Evolutionary conservation across 768 basidiomycete genomes (phyloP).

Genomic region (Termitomyces sp.): DNA sequence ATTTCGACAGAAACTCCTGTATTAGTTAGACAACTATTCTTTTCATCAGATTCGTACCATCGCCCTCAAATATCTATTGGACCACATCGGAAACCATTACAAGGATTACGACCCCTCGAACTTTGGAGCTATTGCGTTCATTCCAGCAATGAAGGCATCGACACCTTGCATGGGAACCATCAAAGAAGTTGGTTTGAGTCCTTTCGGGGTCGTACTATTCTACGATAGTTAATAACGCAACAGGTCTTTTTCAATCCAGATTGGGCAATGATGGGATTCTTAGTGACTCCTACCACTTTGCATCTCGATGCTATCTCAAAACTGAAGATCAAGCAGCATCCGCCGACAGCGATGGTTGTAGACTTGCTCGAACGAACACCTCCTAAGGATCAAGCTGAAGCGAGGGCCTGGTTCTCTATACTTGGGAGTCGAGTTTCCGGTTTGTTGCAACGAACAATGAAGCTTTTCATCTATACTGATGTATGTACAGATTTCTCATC

Average conservation of each 20-base stretch:
- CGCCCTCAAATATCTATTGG: slow-evolving; percentile 81
- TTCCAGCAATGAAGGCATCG: slow-evolving; percentile 65
- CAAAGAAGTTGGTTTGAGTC: slow-evolving; percentile 49
- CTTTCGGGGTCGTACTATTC: background rate
- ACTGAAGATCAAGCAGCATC: slow-evolving; percentile 68
- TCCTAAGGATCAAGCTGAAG: slow-evolving; percentile 50
- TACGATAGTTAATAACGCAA: background rate
- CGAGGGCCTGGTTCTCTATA: slow-evolving; percentile 63
- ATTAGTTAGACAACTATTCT: background rate
- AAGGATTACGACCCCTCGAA: slow-evolving; percentile 50
- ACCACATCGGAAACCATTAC: slow-evolving; percentile 65
- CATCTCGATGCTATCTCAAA: slow-evolving; percentile 53
- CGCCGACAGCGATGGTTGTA: slow-evolving; percentile 59
- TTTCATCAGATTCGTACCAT: slow-evolving; percentile 36
- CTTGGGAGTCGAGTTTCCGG: slow-evolving; percentile 62
- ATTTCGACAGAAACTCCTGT: background rate
- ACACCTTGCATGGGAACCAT: slow-evolving; percentile 57
- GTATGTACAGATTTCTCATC: slow-evolving; percentile 50
- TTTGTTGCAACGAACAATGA: slow-evolving; percentile 24
- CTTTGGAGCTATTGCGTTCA: slow-evolving; percentile 63
- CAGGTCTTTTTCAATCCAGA: slow-evolving; percentile 70
- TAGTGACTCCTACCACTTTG: slow-evolving; percentile 53
- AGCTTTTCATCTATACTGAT: background rate
- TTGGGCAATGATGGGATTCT: slow-evolving; percentile 77
- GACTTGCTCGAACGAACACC: slow-evolving; percentile 55